Percentiles rank a stretch among this genome's conserved stretches.
These are phyloP conservation scores for Diplodia sapinea DNA, from an alignment of 2,329 filamentous ascomycete genomes.

Conservation along the genomic window DNA sequence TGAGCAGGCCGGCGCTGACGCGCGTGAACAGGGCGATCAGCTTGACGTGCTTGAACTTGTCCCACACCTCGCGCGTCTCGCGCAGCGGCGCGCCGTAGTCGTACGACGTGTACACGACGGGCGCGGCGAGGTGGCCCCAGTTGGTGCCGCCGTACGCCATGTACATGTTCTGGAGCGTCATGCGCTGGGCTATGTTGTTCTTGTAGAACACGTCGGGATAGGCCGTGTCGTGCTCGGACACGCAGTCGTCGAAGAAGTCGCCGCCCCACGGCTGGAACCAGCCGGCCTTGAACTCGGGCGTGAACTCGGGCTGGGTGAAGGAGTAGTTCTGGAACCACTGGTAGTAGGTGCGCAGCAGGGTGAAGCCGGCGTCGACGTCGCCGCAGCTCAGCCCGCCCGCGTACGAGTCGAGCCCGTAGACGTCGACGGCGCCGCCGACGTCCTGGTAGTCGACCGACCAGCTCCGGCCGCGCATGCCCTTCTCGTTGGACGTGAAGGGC, in stretches of 20 bases:
- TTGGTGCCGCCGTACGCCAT: conserved; percentile 71
- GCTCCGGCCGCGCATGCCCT: conserved; percentile 63
- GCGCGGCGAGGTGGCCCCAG: conserved; percentile 65
- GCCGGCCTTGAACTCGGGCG: conserved; percentile 66
- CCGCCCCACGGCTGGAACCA: conserved; percentile 68
- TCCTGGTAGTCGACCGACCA: conserved; percentile 67
- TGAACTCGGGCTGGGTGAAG: conserved; percentile 58
- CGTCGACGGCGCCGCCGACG: conserved; percentile 62
- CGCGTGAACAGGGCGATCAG: conserved; percentile 65
- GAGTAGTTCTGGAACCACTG: conserved; percentile 53
- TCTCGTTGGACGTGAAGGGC: conserved; percentile 64
- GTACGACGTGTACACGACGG: conserved; percentile 63
- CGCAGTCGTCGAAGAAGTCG: conserved; percentile 60
- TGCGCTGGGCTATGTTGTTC: conserved; percentile 64
- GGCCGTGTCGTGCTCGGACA: conserved; percentile 60
- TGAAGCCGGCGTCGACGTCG: conserved; percentile 61
- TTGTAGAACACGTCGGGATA: conserved; percentile 70
- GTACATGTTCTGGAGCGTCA: conserved; percentile 66
- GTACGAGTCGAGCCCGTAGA: conserved; percentile 62
- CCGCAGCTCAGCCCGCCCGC: conserved; percentile 63
- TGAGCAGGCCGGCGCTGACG: conserved; percentile 62
- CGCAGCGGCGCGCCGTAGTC: conserved; percentile 69
- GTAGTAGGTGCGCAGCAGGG: conserved; percentile 57
- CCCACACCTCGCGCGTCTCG: conserved; percentile 62
- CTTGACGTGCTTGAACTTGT: conserved; percentile 69